phyloP scores from a whole-genome alignment of 495 filamentous ascomycete genomes.

The Ramalina peruviana region DNA sequence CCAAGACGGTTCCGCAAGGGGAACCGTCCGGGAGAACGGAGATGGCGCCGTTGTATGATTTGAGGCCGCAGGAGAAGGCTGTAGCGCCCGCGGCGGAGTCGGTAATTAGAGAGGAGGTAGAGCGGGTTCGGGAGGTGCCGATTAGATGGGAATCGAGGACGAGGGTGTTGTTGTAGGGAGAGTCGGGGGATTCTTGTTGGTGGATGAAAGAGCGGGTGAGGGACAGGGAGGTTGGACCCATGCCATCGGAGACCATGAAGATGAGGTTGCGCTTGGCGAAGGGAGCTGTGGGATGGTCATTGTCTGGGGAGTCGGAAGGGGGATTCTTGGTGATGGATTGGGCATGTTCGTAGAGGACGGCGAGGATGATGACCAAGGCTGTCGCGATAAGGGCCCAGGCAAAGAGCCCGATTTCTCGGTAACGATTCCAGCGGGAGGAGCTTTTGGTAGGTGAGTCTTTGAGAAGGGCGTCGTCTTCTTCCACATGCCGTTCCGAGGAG shows the following conservation, averaged over 20 bases:
- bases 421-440: conserved; percentile 35
- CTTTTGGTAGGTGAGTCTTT: conserved; percentile 33
- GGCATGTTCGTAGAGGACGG: conserved; percentile 58
- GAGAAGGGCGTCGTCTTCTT: conserved; percentile 53
- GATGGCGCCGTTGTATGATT: conserved; percentile 95
- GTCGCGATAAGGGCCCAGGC: conserved; percentile 85
- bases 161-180: conserved; percentile 52
- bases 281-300: conserved; percentile 31
- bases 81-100: conserved; percentile 94
- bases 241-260: conserved; percentile 98
- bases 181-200: conserved; percentile 50
- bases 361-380: conserved; percentile 56
- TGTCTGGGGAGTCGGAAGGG: conserved; percentile 12
- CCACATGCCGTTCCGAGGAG: conserved; percentile 31
- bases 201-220: conserved; percentile 60
- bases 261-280: conserved; percentile 81
- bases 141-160: conserved; percentile 75
- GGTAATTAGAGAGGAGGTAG: conserved; percentile 67
- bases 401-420: conserved; percentile 62
- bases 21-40: conserved; percentile 70
- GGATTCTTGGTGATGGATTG: conserved; percentile 18
- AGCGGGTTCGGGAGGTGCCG: conserved; percentile 77
- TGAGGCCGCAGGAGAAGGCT: conserved; percentile 80
- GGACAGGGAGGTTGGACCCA: conserved; percentile 83
- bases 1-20: conserved; percentile 86